Percentiles rank a stretch among this genome's conserved stretches.
Evolutionary conservation across 495 filamentous ascomycete species (phyloP).

Genomic region (Penicillium nucicola): DNA sequence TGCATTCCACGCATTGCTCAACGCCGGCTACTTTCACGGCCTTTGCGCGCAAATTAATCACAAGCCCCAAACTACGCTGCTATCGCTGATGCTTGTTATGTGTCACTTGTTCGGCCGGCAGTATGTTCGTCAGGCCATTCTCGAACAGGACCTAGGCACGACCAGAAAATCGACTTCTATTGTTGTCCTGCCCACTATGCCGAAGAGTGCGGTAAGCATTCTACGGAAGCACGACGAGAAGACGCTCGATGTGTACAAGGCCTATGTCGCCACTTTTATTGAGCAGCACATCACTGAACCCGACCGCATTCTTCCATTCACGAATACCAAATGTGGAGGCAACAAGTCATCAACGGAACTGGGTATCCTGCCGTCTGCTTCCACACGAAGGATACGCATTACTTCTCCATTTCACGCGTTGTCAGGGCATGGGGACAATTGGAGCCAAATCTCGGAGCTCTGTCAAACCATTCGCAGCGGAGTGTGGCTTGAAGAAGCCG

Average conservation of each 20-base stretch:
- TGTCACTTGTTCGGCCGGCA: constrained; percentile 64
- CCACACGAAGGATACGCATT: constrained; percentile 28
- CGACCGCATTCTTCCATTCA: constrained; percentile 59
- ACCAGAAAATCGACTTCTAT: constrained; percentile 51
- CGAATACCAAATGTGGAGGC: constrained; percentile 20
- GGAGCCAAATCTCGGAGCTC: constrained; percentile 59
- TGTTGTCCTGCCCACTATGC: constrained; percentile 62
- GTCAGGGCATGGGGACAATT: constrained; percentile 62
- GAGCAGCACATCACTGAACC: constrained; percentile 54
- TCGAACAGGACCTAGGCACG: constrained; percentile 41
- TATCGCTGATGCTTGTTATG: constrained; percentile 60
- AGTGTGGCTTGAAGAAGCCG: constrained; percentile 69
- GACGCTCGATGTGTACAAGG: constrained; percentile 59
- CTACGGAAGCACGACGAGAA: constrained; percentile 59
- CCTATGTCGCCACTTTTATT: constrained; percentile 66
- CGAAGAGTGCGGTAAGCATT: constrained; percentile 48
- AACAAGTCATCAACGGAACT: background rate
- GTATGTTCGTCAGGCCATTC: constrained; percentile 35
- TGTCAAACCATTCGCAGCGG: constrained; percentile 58
- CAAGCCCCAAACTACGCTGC: constrained; percentile 33
- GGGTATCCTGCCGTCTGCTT: background rate
- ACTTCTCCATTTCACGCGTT: constrained; percentile 68
- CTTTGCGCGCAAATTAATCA: constrained; percentile 51
- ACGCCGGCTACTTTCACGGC: constrained; percentile 62
- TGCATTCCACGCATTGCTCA: constrained; percentile 70